phyloP scores from a whole-genome alignment of 2,329 filamentous ascomycete species.

The Leptographium wingfieldii region DNA sequence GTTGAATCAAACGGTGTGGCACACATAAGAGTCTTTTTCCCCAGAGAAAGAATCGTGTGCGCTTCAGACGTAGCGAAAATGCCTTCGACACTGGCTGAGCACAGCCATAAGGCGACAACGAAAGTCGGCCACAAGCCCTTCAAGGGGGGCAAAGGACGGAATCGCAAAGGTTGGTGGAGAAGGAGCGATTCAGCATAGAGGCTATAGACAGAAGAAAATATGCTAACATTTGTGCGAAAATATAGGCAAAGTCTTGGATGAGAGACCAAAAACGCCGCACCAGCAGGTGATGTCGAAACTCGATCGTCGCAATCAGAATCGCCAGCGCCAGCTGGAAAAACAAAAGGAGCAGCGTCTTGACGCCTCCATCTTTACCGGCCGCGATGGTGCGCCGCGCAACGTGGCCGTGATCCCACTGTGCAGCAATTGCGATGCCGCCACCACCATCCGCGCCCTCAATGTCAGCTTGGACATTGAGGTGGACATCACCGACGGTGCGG shows the following conservation, averaged over 20 bases:
- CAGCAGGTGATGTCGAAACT: slow-evolving; percentile 97
- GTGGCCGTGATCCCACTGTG: slow-evolving; percentile 82
- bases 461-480: slow-evolving; percentile 68
- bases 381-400: slow-evolving; percentile 74
- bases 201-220: not conserved
- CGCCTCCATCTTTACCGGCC: slow-evolving; percentile 70
- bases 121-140: slow-evolving; percentile 81
- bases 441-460: slow-evolving; percentile 60
- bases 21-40: not conserved
- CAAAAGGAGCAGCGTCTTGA: slow-evolving; percentile 71
- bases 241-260: slow-evolving; percentile 63
- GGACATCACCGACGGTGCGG: slow-evolving; percentile 33
- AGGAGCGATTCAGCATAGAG: not conserved
- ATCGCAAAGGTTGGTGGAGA: slow-evolving; percentile 11
- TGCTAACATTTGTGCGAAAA: not conserved
- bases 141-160: slow-evolving; percentile 73
- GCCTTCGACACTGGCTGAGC: slow-evolving; percentile 34
- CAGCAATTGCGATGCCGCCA: slow-evolving; percentile 52
- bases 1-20: not conserved
- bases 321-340: slow-evolving; percentile 76
- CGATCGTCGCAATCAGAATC: slow-evolving; percentile 86
- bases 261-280: slow-evolving; percentile 78
- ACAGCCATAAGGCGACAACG: slow-evolving; percentile 87
- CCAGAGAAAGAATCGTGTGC: not conserved
- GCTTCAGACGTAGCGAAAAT: not conserved